Evolutionary conservation across 2,329 filamentous ascomycete species (phyloP).

Genomic region (Alternaria sp.): DNA sequence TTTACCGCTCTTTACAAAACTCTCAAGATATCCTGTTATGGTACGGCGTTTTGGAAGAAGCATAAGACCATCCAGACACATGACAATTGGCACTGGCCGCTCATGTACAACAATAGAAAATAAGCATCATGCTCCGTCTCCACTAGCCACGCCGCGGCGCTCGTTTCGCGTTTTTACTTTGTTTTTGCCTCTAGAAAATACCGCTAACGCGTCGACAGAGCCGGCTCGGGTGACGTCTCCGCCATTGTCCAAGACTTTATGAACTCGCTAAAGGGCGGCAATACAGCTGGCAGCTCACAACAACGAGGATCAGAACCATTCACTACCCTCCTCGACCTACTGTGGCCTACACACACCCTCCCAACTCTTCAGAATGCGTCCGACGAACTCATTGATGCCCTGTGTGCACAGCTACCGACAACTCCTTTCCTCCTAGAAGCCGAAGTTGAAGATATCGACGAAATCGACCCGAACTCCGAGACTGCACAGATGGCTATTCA

Average conservation of each 20-base stretch:
- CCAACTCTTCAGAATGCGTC: constrained; percentile 76
- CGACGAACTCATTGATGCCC: constrained; percentile 70
- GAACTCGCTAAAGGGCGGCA: constrained; percentile 73
- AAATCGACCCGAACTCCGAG: constrained; percentile 72
- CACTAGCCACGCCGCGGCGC: constrained; percentile 45
- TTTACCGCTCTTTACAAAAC: constrained; percentile 26
- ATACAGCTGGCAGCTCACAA: constrained; percentile 51
- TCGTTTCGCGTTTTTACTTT: constrained; percentile 22
- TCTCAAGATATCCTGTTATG: constrained; percentile 29
- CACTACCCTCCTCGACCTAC: constrained; percentile 85
- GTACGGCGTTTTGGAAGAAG: constrained; percentile 47
- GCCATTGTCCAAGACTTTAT: constrained; percentile 88
- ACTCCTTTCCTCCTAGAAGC: constrained; percentile 79
- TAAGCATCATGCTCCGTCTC: constrained; percentile 42
- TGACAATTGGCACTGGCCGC: constrained; percentile 35
- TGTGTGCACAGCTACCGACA: constrained; percentile 81
- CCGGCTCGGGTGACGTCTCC: constrained; percentile 72
- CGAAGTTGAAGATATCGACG: constrained; percentile 67
- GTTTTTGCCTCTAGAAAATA: constrained; percentile 8
- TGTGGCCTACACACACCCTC: constrained; percentile 79
- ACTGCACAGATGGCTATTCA: constrained; percentile 76
- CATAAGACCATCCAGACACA: constrained; percentile 29
- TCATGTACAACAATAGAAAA: constrained; percentile 50
- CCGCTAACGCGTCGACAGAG: constrained; percentile 41
- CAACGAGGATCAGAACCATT: constrained; percentile 67